phyloP scores from a whole-genome alignment of 78 protist genomes.

The Dictyostelium capitatum region DNA sequence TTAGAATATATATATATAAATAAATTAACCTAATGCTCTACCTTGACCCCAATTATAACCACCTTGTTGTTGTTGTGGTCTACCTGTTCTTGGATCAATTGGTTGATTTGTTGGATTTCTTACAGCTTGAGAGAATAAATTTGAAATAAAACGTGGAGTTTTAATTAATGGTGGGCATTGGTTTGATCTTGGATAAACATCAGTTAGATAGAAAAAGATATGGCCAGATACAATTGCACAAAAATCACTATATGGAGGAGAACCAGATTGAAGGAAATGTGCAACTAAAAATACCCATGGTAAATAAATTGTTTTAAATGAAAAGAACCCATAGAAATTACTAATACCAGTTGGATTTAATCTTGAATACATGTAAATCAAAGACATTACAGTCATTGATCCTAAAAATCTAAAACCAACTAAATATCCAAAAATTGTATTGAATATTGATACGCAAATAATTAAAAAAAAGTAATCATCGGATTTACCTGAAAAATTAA shows the following conservation, averaged over 20 bases:
- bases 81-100: conserved; percentile 25
- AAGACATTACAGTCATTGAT: conserved; percentile 8
- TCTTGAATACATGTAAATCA: conserved; percentile 82
- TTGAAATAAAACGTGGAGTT: conserved; percentile 43
- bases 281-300: conserved; percentile 75
- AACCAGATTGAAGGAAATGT: conserved; percentile 25
- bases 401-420: not conserved
- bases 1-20: not conserved
- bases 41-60: conserved; percentile 67
- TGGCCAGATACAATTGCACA: conserved; percentile 47
- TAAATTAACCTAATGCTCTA: conserved; percentile 32
- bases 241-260: not conserved
- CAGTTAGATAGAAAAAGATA: conserved; percentile 36
- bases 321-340: conserved; percentile 64
- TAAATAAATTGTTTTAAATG: conserved; percentile 62
- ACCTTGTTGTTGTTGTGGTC: not conserved
- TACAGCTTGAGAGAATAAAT: not conserved
- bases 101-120: not conserved
- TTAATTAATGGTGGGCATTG: conserved; percentile 19
- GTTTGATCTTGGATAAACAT: conserved; percentile 60
- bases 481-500: conserved; percentile 23
- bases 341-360: conserved; percentile 38
- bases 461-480: conserved; percentile 50
- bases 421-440: conserved; percentile 17
- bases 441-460: not conserved